Base-by-base conservation (phyloP, 495 filamentous ascomycete genomes). In the Penicillium egyptiacum region DNA sequence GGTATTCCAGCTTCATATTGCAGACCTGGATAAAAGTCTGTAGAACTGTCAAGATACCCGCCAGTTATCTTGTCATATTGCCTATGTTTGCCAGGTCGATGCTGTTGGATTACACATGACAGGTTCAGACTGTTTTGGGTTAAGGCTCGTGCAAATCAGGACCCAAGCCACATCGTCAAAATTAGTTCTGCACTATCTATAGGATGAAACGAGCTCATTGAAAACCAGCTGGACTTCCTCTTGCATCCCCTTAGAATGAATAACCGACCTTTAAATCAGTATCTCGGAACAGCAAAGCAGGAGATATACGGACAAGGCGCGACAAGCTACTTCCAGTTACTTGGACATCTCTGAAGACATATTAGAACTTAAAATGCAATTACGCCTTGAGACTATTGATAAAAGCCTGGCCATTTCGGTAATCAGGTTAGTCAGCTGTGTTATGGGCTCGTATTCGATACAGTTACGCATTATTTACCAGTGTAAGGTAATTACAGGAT, bases 1-100 rank as follows among this genome's bases (percentile, higher is more conserved):
- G 0, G 50, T 10, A n/a, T 53, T 23, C 39, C 17, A 30, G 25
- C 25, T 53, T 53, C 50, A 53, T 43, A 43, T 31, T 43, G 39
- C 25, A 53, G 50, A 53, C 40, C 17, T 22, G 50, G 37, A 43
- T 20, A 17, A 51, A n/a, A 41, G 49, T 41, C 37, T 51, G 28
- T 33, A 33, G 16, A 6, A 16, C 31, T 50, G 47, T 20, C 4
- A 37, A 37, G 47, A 23, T 14, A 50, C 47, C 17, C 46, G 31
- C 35, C 41, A 42, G 1, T 53, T 53, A 23, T 53, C 50, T 31
- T 53, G 14, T 22, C n/a, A 53, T 53, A 53, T 33, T 53, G 16
- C 40, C 35, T 52, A 52, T 42, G 35, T 52, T 52, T 52, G 37
- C 50, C 37, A 52, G 50, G 37, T 20, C 25, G 50, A 43, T 53